Conservation (phyloP, 106 monocot species). For the Posidonia australis region DNA sequence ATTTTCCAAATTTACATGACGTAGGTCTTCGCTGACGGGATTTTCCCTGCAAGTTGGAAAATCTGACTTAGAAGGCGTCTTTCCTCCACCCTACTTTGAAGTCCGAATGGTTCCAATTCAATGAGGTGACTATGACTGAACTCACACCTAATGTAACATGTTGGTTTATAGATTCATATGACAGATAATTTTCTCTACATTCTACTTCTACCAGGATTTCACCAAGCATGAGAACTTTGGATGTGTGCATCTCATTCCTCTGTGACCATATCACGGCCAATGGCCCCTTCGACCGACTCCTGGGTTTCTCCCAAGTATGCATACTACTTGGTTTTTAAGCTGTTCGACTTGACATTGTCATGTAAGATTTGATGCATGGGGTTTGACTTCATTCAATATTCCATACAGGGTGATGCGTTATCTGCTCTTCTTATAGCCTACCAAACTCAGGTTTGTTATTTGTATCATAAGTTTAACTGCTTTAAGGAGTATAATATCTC, state of each 20-base stretch:
- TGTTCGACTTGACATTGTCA: too few species aligned
- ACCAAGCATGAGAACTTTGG: constrained; percentile 52
- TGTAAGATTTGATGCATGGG: background rate
- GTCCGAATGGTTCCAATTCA: constrained; percentile 73
- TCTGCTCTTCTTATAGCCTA: constrained; percentile 56
- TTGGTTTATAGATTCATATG: too few species aligned
- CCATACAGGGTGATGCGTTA: constrained; percentile 50
- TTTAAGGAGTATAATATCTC: too few species aligned
- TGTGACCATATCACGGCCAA: constrained; percentile 49
- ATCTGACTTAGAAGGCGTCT: constrained; percentile 57
- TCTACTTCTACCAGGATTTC: constrained; percentile 46
- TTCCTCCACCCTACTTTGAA: constrained; percentile 68
- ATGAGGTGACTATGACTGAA: constrained; percentile 27
- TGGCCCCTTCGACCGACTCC: constrained; percentile 66
- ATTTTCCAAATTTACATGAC: background rate
- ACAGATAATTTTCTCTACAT: too few species aligned
- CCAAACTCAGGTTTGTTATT: constrained; percentile 48
- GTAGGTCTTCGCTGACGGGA: constrained; percentile 57
- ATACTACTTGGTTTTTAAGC: too few species aligned
- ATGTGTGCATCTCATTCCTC: constrained; percentile 51
- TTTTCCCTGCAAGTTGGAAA: constrained; percentile 45
- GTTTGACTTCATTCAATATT: background rate
- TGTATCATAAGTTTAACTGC: too few species aligned
- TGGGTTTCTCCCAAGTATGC: constrained; percentile 73
- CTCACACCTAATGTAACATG: background rate